A percentile compares a stretch with the other conserved stretches of the same genome.
Conservation (phyloP, 345 rosid species). For the Fremontodendron californicum region DNA sequence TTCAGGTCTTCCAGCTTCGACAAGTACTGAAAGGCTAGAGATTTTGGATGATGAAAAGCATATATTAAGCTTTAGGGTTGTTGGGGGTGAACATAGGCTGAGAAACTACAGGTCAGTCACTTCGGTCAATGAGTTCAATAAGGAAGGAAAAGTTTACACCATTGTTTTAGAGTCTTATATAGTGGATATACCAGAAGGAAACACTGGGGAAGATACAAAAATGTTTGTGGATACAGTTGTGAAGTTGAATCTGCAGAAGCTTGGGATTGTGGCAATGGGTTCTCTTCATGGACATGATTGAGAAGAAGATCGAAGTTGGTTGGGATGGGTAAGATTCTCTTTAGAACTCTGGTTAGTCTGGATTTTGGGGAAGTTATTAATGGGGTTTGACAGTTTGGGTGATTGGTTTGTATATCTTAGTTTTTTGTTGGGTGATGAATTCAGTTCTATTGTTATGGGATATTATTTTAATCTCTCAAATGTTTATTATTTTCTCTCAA, state of each 20-base stretch:
- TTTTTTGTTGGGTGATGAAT: not conserved
- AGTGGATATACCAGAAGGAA: constrained; percentile 84
- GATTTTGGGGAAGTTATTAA: not conserved
- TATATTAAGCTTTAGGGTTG: constrained; percentile 65
- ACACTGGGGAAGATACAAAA: constrained; percentile 68
- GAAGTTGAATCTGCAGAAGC: constrained; percentile 84
- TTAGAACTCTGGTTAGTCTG: not conserved
- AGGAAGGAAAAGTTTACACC: constrained; percentile 43
- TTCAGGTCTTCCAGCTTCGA: constrained; percentile 81
- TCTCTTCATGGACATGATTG: constrained; percentile 40
- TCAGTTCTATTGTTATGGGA: not conserved
- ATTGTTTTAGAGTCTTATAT: constrained; percentile 70
- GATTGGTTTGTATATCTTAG: not conserved
- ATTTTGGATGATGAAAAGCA: constrained; percentile 64
- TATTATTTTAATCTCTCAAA: not conserved
- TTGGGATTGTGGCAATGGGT: constrained; percentile 53
- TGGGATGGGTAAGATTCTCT: not conserved
- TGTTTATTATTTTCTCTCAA: too few species aligned
- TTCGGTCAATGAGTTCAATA: constrained; percentile 61
- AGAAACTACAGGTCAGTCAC: constrained; percentile 75
- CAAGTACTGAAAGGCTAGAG: constrained; percentile 84
- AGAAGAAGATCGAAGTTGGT: not conserved
- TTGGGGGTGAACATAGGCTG: constrained; percentile 82
- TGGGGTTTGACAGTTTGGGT: not conserved
- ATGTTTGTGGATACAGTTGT: constrained; percentile 91